These are phyloP conservation scores for Athelia psychrophila DNA, from an alignment of 1,284 basidiomycete genomes.

Conservation along the genomic window DNA sequence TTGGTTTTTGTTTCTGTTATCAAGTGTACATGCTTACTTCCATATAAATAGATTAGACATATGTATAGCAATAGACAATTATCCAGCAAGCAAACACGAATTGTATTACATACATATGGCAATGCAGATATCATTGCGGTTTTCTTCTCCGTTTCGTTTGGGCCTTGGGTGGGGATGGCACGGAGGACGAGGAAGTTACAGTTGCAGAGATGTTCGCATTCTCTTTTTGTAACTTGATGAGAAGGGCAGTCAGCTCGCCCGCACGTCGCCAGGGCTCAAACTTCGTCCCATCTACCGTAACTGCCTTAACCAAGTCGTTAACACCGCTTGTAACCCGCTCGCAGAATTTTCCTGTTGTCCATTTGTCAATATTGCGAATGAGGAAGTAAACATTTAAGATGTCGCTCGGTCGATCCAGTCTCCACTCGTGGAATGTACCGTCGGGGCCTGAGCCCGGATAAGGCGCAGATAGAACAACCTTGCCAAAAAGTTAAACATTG, in stretches of 20 bases:
- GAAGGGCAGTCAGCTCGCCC: conserved; percentile 26
- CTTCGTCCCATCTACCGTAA: conserved; percentile 25
- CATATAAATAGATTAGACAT: no score
- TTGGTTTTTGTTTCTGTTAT: no score
- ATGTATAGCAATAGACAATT: no score
- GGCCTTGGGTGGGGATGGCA: conserved; percentile 18
- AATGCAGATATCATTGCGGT: no score
- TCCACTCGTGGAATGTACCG: conserved; percentile 46
- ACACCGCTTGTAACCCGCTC: conserved; percentile 38
- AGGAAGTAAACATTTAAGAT: conserved; percentile 50
- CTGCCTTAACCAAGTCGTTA: conserved; percentile 29
- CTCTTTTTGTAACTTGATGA: conserved; percentile 27
- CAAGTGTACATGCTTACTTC: no score
- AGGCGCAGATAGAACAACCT: conserved; percentile 50
- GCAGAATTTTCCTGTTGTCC: conserved; percentile 43
- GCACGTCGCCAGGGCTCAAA: conserved; percentile 49
- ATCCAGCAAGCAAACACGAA: no score
- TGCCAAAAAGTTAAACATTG: conserved; percentile 3
- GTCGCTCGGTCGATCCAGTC: conserved; percentile 39
- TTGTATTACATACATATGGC: background rate
- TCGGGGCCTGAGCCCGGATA: conserved; percentile 30
- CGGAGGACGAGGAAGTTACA: conserved; percentile 18
- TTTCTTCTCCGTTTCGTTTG: conserved; percentile 20
- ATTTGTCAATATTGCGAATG: conserved; percentile 53
- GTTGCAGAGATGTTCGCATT: conserved; percentile 26